Base-by-base conservation (phyloP, 345 rosid species). In the Eucalyptus sideroxylon region DNA sequence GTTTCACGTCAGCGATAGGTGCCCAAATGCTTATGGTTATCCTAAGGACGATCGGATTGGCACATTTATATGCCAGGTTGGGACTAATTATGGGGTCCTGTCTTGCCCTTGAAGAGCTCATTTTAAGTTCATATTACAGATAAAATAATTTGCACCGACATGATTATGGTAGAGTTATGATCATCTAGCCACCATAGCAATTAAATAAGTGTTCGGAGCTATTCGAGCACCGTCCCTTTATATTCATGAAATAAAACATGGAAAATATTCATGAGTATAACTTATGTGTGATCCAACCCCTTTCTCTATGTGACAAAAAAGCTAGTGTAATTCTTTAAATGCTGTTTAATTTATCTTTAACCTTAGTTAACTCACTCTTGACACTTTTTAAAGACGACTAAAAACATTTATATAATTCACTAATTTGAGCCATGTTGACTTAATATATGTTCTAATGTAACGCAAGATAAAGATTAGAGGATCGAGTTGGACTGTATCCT, bases 91-190 rank as follows among this genome's bases (percentile, higher is more conserved):
- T 45, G n/a, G 86, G n/a, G 19, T 26, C 30, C 30, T 37, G 30
- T 82, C 86, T 37, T 40, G 15, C 86, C 37, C 72, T n/a, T 65
- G 59, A 53, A 53, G 59, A 53, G 50, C 50, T 42, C 50, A 23
- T 62, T 13, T 30, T 7, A 65, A 65, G 72, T 69, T 19, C 42
- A 31, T 31, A 8, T 67, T 3, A 31, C 42, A 3, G 4, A 67
- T 31, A 34, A 1, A 69, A 69, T 31, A 9, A 69, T 69, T 37
- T 69, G 12, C 2, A 69, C 7, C 12, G 3, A 69, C 24, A 31
- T 9, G 12, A 69, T 8, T 5, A 31, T 16, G 3, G 3, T 0
- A 27, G 37, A 65, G 37, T 15, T n/a, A n/a, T 31, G 37, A 34
- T 16, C 81, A 69, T 69, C 59, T 53, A 53, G 59, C 59, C 13